Evolutionary conservation across 1,284 basidiomycete genomes (phyloP).

Genomic region (Pisolithus thermaeus): DNA sequence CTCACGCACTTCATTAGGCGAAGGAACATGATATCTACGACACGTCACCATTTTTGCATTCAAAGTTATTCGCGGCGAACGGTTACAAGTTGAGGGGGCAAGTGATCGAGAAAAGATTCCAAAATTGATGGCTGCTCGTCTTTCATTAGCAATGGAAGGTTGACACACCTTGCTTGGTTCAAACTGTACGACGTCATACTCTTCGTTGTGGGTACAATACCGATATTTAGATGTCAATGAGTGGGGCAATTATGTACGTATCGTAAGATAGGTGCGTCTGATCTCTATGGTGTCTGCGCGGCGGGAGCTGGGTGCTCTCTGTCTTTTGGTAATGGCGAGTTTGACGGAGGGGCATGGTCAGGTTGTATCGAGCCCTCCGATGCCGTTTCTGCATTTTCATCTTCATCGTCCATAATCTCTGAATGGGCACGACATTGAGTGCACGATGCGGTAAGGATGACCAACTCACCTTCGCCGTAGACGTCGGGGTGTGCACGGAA

Average conservation of each 20-base stretch:
- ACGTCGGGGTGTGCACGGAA: slow-evolving; percentile 94
- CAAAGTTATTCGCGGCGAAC: slow-evolving; percentile 83
- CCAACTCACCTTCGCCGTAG: slow-evolving; percentile 80
- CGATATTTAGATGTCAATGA: slow-evolving; percentile 18
- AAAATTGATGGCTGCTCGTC: slow-evolving; percentile 21
- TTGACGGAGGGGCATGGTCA: slow-evolving; percentile 4
- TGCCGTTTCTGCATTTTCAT: slow-evolving; percentile 23
- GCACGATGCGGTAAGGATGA: slow-evolving; percentile 5
- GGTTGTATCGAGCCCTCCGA: slow-evolving; percentile 7
- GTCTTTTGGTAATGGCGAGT: slow-evolving; percentile 2
- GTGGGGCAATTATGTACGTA: slow-evolving; percentile 26
- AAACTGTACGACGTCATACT: slow-evolving; percentile 2
- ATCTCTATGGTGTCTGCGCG: slow-evolving; percentile 16
- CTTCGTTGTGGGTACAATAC: slow-evolving; percentile 7
- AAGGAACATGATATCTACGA: slow-evolving; percentile 96
- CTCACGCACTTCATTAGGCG: slow-evolving; percentile 48
- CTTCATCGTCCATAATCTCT: slow-evolving; percentile 60
- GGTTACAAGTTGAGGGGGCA: slow-evolving; percentile 74
- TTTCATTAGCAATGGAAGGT: slow-evolving; percentile 1
- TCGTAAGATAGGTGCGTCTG: slow-evolving; percentile 13
- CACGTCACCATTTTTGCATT: slow-evolving; percentile 78
- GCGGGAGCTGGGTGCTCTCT: slow-evolving; percentile 9
- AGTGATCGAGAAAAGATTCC: slow-evolving; percentile 68
- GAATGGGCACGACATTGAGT: slow-evolving; percentile 8
- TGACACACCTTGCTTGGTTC: neutral